Conservation (phyloP, 805 yeast genomes). For the Spathaspora passalidarum region DNA sequence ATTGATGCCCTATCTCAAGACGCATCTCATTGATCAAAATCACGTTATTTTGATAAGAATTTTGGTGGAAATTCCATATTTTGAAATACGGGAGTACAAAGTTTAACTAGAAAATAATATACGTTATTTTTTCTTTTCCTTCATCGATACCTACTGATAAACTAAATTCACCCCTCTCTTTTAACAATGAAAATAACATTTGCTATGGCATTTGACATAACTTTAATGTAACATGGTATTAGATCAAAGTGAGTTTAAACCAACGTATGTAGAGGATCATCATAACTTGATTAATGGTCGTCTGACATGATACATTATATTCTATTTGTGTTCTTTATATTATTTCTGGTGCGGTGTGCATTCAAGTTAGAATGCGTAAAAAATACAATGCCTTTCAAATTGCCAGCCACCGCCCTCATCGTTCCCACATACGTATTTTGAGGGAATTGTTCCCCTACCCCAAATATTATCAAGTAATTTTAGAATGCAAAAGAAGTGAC, state of each 20-base stretch:
- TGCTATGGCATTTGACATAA: too few species aligned
- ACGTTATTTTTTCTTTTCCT: too few species aligned
- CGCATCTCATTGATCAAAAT: too few species aligned
- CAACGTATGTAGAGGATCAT: background rate
- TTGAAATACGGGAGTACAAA: too few species aligned
- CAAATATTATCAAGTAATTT: background rate
- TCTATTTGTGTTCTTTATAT: background rate
- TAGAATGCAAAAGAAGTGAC: background rate
- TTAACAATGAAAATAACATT: too few species aligned
- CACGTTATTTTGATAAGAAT: too few species aligned
- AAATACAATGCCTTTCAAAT: background rate
- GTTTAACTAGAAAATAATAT: too few species aligned
- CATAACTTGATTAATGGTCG: background rate
- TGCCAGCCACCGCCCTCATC: background rate
- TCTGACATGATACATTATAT: background rate
- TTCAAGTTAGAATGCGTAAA: background rate
- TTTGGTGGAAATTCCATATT: too few species aligned
- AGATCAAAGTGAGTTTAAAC: background rate
- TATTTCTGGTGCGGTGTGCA: background rate
- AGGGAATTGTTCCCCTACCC: background rate
- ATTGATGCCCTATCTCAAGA: too few species aligned
- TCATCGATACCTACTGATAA: too few species aligned
- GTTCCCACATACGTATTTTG: background rate
- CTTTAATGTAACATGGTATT: too few species aligned
- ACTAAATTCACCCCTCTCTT: too few species aligned